Percentiles rank a stretch among this genome's conserved stretches.
Conservation (phyloP, 208 protist species). For the Endotrypanum monterogeii region DNA sequence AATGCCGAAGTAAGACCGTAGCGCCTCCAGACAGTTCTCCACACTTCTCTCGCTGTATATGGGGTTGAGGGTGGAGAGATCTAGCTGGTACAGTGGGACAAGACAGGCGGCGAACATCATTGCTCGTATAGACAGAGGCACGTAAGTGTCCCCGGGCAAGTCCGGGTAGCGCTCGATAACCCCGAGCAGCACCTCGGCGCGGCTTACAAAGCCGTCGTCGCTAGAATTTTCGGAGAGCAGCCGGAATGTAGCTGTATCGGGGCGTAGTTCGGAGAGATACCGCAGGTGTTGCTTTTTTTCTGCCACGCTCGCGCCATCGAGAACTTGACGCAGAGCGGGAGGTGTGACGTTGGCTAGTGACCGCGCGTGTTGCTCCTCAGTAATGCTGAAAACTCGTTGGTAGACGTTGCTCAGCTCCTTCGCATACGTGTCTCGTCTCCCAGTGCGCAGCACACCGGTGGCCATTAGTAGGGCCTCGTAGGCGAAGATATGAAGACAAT, state of each 20-base stretch:
- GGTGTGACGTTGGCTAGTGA: conserved; percentile 46
- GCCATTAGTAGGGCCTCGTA: conserved; percentile 74
- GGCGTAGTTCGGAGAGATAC: conserved; percentile 17
- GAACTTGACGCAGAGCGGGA: conserved; percentile 11
- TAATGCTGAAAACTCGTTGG: conserved; percentile 44
- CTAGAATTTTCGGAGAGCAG: conserved; percentile 31
- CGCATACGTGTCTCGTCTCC: conserved; percentile 11
- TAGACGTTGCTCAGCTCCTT: conserved; percentile 47
- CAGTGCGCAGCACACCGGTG: conserved; percentile 33
- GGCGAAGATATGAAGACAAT: conserved; percentile 32
- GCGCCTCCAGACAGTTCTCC: conserved; percentile 18
- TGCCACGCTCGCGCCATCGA: not conserved
- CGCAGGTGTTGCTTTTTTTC: conserved; percentile 13
- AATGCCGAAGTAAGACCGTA: conserved; percentile 43
- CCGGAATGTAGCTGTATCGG: conserved; percentile 29
- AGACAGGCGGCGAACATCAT: conserved; percentile 52
- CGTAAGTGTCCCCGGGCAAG: conserved; percentile 29
- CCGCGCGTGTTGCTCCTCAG: conserved; percentile 46
- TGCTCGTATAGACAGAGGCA: conserved; percentile 60
- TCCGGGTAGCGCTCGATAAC: conserved; percentile 32
- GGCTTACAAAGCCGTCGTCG: conserved; percentile 45
- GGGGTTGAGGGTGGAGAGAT: conserved; percentile 24
- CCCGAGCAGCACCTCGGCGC: conserved; percentile 35
- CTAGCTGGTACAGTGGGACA: conserved; percentile 46
- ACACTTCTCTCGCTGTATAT: conserved; percentile 36